Evolutionary conservation across 345 rosid genomes (phyloP).

Genomic region (Mallotus nudiflorus): DNA sequence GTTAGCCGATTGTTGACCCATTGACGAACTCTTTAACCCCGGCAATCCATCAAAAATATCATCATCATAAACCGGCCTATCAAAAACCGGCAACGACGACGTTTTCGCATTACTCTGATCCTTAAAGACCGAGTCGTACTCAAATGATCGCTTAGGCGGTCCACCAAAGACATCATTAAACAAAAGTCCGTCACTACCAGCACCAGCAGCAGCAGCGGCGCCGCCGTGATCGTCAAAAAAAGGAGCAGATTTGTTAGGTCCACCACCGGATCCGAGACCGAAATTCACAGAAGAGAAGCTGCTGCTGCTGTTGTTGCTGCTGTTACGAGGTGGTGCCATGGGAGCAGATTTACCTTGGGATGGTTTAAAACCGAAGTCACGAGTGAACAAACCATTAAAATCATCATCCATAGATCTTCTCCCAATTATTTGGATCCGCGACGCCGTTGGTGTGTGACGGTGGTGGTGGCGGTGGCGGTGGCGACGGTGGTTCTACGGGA

Average conservation of each 20-base stretch:
- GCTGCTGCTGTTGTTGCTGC: neutral
- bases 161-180: conserved; percentile 57
- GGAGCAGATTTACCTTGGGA: conserved; percentile 81
- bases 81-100: conserved; percentile 53
- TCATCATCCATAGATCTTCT: conserved; percentile 62
- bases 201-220: conserved; percentile 33
- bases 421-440: conserved; percentile 1
- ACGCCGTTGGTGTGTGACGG: neutral
- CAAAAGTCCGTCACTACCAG: conserved; percentile 31
- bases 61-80: conserved; percentile 73
- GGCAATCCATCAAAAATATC: conserved; percentile 67
- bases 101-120: conserved; percentile 35
- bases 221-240: conserved; percentile 47
- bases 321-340: conserved; percentile 54
- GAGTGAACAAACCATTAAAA: conserved; percentile 54
- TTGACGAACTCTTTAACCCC: conserved; percentile 42
- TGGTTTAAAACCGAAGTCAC: conserved; percentile 68
- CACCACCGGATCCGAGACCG: conserved; percentile 39
- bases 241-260: conserved; percentile 29
- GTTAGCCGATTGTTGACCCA: conserved; percentile 31
- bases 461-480: neutral
- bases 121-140: conserved; percentile 50
- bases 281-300: conserved; percentile 13
- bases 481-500: neutral
- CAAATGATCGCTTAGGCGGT: conserved; percentile 46